These are phyloP conservation scores for Neurospora cerealis DNA, from an alignment of 495 filamentous ascomycete species.

Conservation along the genomic window DNA sequence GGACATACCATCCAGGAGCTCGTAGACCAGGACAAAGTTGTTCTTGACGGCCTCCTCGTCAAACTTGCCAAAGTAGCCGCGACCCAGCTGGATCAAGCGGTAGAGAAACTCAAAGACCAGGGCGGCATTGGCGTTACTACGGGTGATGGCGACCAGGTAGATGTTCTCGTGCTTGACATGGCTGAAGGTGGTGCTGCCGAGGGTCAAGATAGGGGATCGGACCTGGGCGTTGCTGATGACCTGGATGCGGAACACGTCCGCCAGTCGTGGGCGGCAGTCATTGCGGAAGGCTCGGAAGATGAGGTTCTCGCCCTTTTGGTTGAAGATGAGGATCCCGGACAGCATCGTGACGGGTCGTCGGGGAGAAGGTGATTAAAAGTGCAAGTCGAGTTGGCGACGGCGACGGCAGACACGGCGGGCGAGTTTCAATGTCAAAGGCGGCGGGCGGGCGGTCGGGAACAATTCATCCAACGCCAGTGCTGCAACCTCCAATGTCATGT, in stretches of 20 bases:
- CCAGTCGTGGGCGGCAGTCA: constrained; percentile 91
- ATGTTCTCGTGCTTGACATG: constrained; percentile 99
- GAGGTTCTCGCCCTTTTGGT: constrained; percentile 98
- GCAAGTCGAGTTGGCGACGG: not conserved
- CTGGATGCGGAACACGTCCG: constrained; percentile 98
- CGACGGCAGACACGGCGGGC: not conserved
- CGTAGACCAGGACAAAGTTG: constrained; percentile 98
- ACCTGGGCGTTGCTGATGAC: constrained; percentile 98
- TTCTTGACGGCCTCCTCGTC: constrained; percentile 99
- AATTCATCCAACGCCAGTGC: not conserved
- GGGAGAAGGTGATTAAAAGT: not conserved
- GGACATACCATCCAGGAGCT: constrained; percentile 80
- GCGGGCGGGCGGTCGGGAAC: not conserved
- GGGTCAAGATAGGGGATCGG: constrained; percentile 91
- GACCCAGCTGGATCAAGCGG: constrained; percentile 79
- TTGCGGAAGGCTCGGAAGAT: constrained; percentile 98
- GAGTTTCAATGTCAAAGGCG: not conserved
- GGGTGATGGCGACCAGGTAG: constrained; percentile 94
- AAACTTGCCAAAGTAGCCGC: constrained; percentile 96
- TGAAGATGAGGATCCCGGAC: constrained; percentile 94
- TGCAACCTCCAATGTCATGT: not conserved
- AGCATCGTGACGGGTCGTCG: constrained; percentile 53
- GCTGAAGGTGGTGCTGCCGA: constrained; percentile 96
- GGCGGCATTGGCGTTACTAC: constrained; percentile 98
- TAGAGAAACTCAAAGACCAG: constrained; percentile 98